A percentile compares a stretch with the other conserved stretches of the same genome.
phyloP scores from a whole-genome alignment of 1,284 basidiomycete genomes.

The Cutaneotrichosporon curvatum region DNA sequence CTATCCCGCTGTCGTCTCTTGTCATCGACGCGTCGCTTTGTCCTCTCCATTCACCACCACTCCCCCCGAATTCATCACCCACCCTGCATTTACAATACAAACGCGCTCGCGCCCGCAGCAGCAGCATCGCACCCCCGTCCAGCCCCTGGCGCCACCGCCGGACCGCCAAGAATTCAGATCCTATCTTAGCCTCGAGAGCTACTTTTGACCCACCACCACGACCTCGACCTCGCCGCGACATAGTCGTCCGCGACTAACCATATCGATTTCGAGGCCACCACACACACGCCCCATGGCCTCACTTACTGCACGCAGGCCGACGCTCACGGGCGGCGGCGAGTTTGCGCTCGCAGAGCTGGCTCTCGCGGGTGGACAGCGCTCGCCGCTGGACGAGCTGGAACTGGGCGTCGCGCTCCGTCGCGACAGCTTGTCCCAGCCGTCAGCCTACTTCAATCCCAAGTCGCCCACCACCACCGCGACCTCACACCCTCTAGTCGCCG shows the following conservation, averaged over 20 bases:
- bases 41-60: no score
- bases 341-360: no score
- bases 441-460: not conserved
- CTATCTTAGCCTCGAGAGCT: no score
- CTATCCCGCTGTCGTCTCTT: no score
- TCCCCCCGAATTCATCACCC: no score
- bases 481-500: not conserved
- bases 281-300: constrained; percentile 2
- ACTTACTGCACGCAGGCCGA: constrained; percentile 3
- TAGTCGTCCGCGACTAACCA: not conserved
- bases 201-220: no score
- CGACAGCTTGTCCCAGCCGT: not conserved
- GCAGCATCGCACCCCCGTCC: no score
- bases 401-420: constrained; percentile 1
- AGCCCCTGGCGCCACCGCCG: no score
- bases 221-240: constrained; percentile 4
- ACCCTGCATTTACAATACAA: no score
- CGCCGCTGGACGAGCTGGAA: constrained; percentile 19
- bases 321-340: not conserved
- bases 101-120: no score
- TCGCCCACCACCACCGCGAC: not conserved
- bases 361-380: not conserved
- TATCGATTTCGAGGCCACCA: not conserved
- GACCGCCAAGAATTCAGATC: no score
- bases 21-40: no score